A percentile compares a stretch with the other conserved stretches of the same genome.
These are phyloP conservation scores for Diaporthe velutina DNA, from an alignment of 2,329 filamentous ascomycete species.

Conservation along the genomic window DNA sequence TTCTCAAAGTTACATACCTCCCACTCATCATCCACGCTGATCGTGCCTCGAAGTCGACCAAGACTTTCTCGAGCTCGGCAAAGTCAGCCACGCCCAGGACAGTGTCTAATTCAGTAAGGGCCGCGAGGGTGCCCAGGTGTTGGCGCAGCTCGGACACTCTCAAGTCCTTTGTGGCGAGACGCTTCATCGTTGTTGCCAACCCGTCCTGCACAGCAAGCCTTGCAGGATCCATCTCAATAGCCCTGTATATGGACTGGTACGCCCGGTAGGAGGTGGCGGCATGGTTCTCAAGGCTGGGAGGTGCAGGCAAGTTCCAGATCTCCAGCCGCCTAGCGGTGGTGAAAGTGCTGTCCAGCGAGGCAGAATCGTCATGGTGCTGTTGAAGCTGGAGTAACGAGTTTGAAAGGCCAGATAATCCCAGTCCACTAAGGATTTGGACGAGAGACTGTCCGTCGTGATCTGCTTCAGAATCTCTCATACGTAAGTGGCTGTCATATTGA, in stretches of 20 bases:
- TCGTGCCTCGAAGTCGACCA: constrained; percentile 74
- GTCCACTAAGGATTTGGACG: constrained; percentile 80
- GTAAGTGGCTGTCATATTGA: constrained; percentile 88
- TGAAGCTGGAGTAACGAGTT: constrained; percentile 81
- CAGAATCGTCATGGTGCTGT: constrained; percentile 67
- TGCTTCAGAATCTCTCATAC: constrained; percentile 67
- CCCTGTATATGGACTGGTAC: constrained; percentile 82
- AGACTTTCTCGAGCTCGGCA: constrained; percentile 71
- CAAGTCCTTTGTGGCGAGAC: constrained; percentile 62
- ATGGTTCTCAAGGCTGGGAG: constrained; percentile 71
- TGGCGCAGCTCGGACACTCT: constrained; percentile 66
- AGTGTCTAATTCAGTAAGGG: constrained; percentile 86
- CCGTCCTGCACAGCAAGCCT: constrained; percentile 73
- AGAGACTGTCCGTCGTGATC: constrained; percentile 75
- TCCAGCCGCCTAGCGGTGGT: constrained; percentile 85
- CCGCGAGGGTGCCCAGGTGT: constrained; percentile 74
- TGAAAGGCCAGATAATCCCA: constrained; percentile 89
- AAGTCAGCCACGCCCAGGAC: constrained; percentile 72
- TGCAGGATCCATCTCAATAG: constrained; percentile 67
- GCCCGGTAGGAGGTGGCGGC: constrained; percentile 81
- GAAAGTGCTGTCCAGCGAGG: constrained; percentile 79
- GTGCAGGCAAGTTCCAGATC: constrained; percentile 90
- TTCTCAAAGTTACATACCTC: constrained; percentile 66
- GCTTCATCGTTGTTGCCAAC: constrained; percentile 70
- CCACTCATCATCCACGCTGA: constrained; percentile 86